These are phyloP conservation scores for Penicillium odoratum DNA, from an alignment of 495 filamentous ascomycete species.

Conservation along the genomic window DNA sequence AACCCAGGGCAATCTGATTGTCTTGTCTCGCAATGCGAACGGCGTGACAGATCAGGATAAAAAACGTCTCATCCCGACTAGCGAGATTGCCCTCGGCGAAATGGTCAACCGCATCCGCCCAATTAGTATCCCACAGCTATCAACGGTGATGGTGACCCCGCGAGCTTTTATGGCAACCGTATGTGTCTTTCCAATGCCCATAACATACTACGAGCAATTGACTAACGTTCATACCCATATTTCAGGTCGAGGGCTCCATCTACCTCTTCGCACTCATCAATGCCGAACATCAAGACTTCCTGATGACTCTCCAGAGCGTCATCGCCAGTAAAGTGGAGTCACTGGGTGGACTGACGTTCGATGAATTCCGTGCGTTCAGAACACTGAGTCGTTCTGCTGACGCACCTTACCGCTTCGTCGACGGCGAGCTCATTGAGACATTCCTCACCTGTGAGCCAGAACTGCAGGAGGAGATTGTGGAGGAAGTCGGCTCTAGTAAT, in stretches of 20 bases:
- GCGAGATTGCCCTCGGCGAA: constrained; percentile 84
- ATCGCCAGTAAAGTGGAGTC: constrained; percentile 65
- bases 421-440: constrained; percentile 85
- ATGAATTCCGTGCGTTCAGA: constrained; percentile 74
- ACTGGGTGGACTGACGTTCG: constrained; percentile 71
- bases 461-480: constrained; percentile 64
- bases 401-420: constrained; percentile 84
- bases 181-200: constrained; percentile 33
- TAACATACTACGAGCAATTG: not conserved
- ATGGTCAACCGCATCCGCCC: constrained; percentile 83
- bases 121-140: constrained; percentile 57
- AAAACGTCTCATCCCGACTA: constrained; percentile 66
- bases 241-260: constrained; percentile 83
- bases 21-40: constrained; percentile 67
- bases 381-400: constrained; percentile 67
- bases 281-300: constrained; percentile 66
- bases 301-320: constrained; percentile 77
- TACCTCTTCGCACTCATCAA: constrained; percentile 84
- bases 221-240: not conserved
- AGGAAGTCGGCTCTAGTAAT: constrained; percentile 53
- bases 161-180: constrained; percentile 89
- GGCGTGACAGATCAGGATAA: constrained; percentile 75
- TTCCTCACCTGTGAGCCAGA: constrained; percentile 70
- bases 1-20: constrained; percentile 80
- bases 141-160: constrained; percentile 67